These are phyloP conservation scores for Candida silvicultrix DNA, from an alignment of 805 yeast species.

Conservation along the genomic window DNA sequence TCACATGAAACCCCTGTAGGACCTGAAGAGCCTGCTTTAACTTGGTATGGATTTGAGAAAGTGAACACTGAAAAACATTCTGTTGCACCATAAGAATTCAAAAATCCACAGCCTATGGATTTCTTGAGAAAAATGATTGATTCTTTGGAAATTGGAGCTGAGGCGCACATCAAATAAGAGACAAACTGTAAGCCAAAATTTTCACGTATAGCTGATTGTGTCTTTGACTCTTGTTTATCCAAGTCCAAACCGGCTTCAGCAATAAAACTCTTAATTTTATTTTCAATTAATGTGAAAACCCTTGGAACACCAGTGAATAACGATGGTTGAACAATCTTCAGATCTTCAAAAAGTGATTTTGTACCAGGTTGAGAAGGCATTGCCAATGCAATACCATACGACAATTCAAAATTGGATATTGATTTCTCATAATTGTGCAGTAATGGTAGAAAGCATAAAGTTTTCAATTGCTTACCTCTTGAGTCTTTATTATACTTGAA, in stretches of 20 bases:
- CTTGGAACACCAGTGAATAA: constrained; percentile 49
- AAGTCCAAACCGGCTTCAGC: constrained; percentile 27
- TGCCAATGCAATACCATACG: constrained; percentile 37
- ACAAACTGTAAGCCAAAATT: constrained; percentile 33
- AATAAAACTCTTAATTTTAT: constrained; percentile 11
- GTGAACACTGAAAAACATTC: constrained; percentile 48
- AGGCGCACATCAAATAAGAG: constrained; percentile 33
- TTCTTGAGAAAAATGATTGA: constrained; percentile 49
- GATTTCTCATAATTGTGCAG: constrained; percentile 55
- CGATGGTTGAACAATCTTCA: constrained; percentile 39
- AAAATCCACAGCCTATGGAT: constrained; percentile 34
- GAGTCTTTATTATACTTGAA: constrained; percentile 14
- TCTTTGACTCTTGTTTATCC: constrained; percentile 14
- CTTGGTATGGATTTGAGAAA: constrained; percentile 30
- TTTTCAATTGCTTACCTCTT: constrained; percentile 14
- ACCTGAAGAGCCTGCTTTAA: constrained; percentile 41
- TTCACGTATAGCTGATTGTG: constrained; percentile 22
- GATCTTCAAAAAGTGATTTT: constrained; percentile 39
- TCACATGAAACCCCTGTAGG: constrained; percentile 41
- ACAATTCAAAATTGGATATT: constrained; percentile 31
- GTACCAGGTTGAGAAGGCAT: constrained; percentile 41
- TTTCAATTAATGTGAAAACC: constrained; percentile 43
- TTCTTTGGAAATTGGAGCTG: constrained; percentile 55
- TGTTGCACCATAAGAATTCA: constrained; percentile 59
- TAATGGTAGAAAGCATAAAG: constrained; percentile 40